These are phyloP conservation scores for Anthostomella pinea DNA, from an alignment of 2,329 filamentous ascomycete species.

Conservation along the genomic window DNA sequence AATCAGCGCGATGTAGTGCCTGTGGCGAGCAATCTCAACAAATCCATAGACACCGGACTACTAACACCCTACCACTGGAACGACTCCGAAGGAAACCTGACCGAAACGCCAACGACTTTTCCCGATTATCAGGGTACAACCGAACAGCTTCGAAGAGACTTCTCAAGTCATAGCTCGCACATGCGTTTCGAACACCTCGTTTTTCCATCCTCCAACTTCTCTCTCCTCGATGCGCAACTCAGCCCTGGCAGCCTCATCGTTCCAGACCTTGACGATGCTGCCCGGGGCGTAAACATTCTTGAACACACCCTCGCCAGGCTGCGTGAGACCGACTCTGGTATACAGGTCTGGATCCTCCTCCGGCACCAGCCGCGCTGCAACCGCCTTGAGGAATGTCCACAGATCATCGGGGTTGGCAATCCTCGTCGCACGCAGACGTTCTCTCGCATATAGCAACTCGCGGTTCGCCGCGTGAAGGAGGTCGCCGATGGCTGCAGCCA, in stretches of 20 bases:
- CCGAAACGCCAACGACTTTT: background rate
- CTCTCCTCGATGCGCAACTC: slow-evolving; percentile 73
- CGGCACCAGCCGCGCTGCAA: slow-evolving; percentile 72
- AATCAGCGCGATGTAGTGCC: no score
- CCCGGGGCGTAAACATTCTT: slow-evolving; percentile 83
- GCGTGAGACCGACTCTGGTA: slow-evolving; percentile 65
- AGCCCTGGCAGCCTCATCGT: slow-evolving; percentile 70
- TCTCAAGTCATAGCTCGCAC: slow-evolving; percentile 17
- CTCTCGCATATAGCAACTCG: slow-evolving; percentile 81
- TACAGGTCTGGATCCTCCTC: slow-evolving; percentile 75
- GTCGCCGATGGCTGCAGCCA: slow-evolving; percentile 69
- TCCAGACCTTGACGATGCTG: slow-evolving; percentile 86
- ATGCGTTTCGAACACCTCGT: slow-evolving; percentile 31
- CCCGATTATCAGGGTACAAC: background rate
- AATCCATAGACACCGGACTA: no score
- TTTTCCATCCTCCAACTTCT: slow-evolving; percentile 70
- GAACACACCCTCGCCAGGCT: slow-evolving; percentile 61
- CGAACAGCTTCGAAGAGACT: no score
- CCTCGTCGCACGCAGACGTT: slow-evolving; percentile 79
- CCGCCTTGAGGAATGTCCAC: slow-evolving; percentile 77
- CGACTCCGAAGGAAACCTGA: no score
- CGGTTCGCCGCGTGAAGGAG: slow-evolving; percentile 73
- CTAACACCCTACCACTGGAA: no score
- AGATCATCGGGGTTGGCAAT: slow-evolving; percentile 79
- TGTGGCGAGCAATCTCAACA: no score